These are phyloP conservation scores for Plasmodium fragile DNA, from an alignment of 169 alveolate species.

Conservation along the genomic window DNA sequence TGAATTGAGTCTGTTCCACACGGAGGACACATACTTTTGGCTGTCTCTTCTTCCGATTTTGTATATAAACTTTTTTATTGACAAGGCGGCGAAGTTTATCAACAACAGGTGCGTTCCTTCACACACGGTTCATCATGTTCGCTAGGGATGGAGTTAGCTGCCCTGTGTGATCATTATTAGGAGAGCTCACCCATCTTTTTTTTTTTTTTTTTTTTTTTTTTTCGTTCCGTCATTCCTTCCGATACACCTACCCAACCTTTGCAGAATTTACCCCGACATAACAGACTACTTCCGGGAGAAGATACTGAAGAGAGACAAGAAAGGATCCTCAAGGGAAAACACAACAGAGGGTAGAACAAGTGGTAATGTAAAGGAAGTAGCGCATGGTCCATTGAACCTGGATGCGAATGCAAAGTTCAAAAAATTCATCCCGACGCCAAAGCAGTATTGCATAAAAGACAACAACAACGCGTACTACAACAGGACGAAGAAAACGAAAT, in stretches of 20 bases:
- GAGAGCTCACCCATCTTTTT: not conserved
- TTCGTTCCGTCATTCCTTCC: not conserved
- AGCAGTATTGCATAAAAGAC: slow-evolving; percentile 27
- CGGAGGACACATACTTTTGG: slow-evolving; percentile 62
- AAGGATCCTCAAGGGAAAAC: not conserved
- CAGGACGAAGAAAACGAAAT: slow-evolving; percentile 19
- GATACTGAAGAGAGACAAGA: not conserved
- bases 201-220: not conserved
- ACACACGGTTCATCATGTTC: not conserved
- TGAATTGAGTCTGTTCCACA: slow-evolving; percentile 47
- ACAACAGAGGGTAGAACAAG: not conserved
- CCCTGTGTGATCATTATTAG: not conserved
- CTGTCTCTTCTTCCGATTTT: slow-evolving; percentile 45
- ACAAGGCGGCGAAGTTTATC: slow-evolving; percentile 37
- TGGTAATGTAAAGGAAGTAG: not conserved
- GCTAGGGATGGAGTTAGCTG: not conserved
- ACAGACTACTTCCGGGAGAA: slow-evolving; percentile 12
- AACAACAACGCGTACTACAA: slow-evolving; percentile 16
- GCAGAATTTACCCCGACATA: slow-evolving; percentile 56
- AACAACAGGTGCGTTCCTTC: slow-evolving; percentile 7
- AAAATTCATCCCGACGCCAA: slow-evolving; percentile 60
- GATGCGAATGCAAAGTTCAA: not conserved
- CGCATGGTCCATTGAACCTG: not conserved
- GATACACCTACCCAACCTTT: not conserved
- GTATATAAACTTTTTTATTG: slow-evolving; percentile 37